Evolutionary conservation across 306 rosid genomes (phyloP), one percentile per base, ranked within the genome.

Genomic region (Quercus wislizeni): DNA sequence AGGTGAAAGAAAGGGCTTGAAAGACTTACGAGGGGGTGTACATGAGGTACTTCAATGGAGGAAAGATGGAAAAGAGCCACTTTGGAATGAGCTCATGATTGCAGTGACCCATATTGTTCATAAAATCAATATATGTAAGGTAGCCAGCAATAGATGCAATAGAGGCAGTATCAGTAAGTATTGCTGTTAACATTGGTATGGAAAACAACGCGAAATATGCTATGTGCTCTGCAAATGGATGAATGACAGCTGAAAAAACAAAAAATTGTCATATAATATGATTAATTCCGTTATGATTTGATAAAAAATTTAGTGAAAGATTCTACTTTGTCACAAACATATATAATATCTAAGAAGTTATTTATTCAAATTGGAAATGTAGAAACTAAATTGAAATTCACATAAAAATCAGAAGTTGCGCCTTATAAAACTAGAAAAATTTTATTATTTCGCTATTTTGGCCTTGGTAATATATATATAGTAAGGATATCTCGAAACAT

Each of bases 41-140:
- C 11, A 87, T 67, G 51, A 84, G 38, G 81, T 76, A 85, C 79
- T 87, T 87, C 41, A 87, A 81, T 17, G 87, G 90, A 21, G 90
- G 90, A 14, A 80, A 51, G 55, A 78, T n/a, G 9, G 88, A 72
- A 76, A 84, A 87, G 35, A 84, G 54, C 74, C 73, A 78, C 20
- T 79, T 74, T 17, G 88, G 90, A 76, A 87, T 55, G 68, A 87
- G 18, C 85, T 82, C 90, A 6, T 76, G 74, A 79, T 87, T 87
- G 72, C 90, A 87, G 18, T 87, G 90, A 11, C 90, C 90, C 84
- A 87, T 55, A 58, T 87, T 87, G 85, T 87, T 87, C 90, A 87
- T 87, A 58, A 87, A 78, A 46, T 85, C 90, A 4, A 85, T 74
- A 38, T 55, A 87, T 2, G 76, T 73, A 2, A 84, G 0, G 20